phyloP scores from a whole-genome alignment of 345 rosid species.

The Populus simonii region DNA sequence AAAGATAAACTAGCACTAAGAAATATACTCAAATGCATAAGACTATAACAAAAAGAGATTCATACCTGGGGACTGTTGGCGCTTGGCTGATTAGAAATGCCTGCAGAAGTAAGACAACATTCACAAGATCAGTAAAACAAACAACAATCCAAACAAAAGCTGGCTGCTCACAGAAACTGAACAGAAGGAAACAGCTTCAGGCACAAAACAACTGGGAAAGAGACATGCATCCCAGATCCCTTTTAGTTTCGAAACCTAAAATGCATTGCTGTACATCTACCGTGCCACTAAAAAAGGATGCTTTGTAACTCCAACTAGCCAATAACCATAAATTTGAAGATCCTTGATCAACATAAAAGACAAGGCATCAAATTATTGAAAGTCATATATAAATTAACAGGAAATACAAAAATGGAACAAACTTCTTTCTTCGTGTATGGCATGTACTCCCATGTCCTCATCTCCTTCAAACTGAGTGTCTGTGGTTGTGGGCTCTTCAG shows the following conservation, averaged over 20 bases:
- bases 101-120: conserved; percentile 33
- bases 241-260: background rate
- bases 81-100: conserved; percentile 38
- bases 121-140: conserved; percentile 4
- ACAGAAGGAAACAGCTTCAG: background rate
- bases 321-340: background rate
- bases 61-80: conserved; percentile 46
- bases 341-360: background rate
- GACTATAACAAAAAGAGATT: conserved; percentile 13
- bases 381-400: background rate
- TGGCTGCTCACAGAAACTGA: background rate
- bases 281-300: background rate
- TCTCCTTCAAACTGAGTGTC: conserved; percentile 32
- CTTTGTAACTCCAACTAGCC: background rate
- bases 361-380: background rate
- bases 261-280: background rate
- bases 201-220: background rate
- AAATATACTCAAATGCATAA: background rate
- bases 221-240: background rate
- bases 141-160: background rate
- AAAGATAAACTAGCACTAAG: background rate
- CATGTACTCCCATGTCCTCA: conserved; percentile 24
- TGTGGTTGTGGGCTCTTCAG: conserved; percentile 35
- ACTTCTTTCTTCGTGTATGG: conserved; percentile 45
- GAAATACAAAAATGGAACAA: background rate